Base-by-base conservation (phyloP, 169 alveolate genomes). In the Plasmodium inui region DNA sequence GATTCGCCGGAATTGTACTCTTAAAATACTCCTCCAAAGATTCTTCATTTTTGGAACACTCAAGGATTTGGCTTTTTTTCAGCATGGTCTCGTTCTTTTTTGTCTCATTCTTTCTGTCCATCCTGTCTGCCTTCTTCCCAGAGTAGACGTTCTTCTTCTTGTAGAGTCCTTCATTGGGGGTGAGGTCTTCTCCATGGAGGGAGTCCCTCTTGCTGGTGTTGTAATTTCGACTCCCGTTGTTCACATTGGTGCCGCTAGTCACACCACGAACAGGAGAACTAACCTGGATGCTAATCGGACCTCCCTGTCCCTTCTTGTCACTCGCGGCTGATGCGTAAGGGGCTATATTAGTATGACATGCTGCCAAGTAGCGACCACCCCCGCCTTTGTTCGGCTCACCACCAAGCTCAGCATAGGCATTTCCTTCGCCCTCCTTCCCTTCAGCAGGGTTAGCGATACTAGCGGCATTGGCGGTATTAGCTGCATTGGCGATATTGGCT, bases 21-120 rank as follows among this genome's bases (percentile, higher is more conserved):
- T 53, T 81, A 44, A 72, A 73, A 84, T 84, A 84, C 19, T 44
- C 93, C 10, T 44, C 93, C 70, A 82, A 82, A 34, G 28, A 50
- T 53, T 86, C 44, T 28, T 83, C 82, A 5, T 86, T 76, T 76
- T 76, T 74, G 1, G 30, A 34, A 32, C 12, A 74, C 26, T 78
- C 93, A 34, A 53, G 19, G 3, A 74, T 2, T 50, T 57, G 57
- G 28, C 53, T 74, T 17, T 86, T 86, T 50, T 14, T 53, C 28
- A 74, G 70, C 41, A 82, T 74, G n/a, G 46, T 86, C 30, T 86
- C 85, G 61, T 73, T 85, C 50, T 85, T 74, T 30, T 85, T 70
- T 28, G 46, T 86, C 30, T 86, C 85, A 41, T 73, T 85, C 50
- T 85, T 74, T 30, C 74, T 70, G 28, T 78, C 74, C 37, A 76